These are phyloP conservation scores for Lactarius tabidus DNA, from an alignment of 768 basidiomycete genomes.

Conservation along the genomic window DNA sequence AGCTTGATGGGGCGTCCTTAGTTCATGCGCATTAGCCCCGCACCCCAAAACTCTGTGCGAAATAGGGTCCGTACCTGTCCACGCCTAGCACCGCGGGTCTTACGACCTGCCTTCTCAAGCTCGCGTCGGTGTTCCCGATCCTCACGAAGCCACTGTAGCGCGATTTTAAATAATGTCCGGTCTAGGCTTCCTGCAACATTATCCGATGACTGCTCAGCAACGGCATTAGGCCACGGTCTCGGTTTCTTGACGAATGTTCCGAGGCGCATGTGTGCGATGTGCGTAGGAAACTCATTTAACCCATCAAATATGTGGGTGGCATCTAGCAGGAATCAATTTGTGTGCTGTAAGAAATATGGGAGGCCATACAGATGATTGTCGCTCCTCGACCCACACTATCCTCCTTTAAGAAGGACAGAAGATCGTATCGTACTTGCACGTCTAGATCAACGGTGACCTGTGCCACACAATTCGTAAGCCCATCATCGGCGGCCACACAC, in stretches of 20 bases:
- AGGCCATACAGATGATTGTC: constrained; percentile 77
- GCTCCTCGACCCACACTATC: constrained; percentile 79
- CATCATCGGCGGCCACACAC: background rate
- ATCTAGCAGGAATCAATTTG: constrained; percentile 49
- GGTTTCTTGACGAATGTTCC: constrained; percentile 69
- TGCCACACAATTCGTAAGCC: background rate
- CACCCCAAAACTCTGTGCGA: constrained; percentile 3
- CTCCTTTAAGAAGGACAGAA: constrained; percentile 80
- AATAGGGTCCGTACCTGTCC: constrained; percentile 42
- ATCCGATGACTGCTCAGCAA: constrained; percentile 18
- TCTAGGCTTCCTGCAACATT: constrained; percentile 29
- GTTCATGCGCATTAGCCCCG: background rate
- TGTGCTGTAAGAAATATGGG: background rate
- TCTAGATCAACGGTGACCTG: constrained; percentile 97
- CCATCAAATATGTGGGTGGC: constrained; percentile 99
- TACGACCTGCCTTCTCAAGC: constrained; percentile 55
- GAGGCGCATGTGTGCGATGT: constrained; percentile 86
- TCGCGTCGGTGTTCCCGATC: constrained; percentile 65
- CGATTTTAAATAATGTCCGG: constrained; percentile 59
- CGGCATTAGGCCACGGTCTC: constrained; percentile 61
- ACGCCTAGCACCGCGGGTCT: constrained; percentile 56
- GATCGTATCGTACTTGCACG: constrained; percentile 86
- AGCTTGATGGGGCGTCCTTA: constrained; percentile 63
- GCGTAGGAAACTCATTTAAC: constrained; percentile 85
- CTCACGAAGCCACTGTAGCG: constrained; percentile 82